phyloP scores from a whole-genome alignment of 257 asterid genomes.

The Capsicum rhomboideum region DNA sequence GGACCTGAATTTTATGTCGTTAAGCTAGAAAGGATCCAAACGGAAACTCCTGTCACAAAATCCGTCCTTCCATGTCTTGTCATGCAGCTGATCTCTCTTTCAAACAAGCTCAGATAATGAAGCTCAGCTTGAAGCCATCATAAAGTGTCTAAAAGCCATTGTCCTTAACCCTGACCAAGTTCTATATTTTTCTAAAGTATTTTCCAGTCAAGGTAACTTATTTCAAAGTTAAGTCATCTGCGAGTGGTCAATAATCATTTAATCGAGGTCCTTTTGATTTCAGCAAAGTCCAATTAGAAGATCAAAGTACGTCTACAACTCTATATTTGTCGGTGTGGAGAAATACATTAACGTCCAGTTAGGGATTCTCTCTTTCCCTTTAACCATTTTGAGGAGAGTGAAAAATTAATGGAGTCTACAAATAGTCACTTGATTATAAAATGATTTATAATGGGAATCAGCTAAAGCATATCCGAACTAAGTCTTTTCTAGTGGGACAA shows the following conservation, averaged over 20 bases:
- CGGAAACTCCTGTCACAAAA: neutral
- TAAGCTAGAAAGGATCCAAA: neutral
- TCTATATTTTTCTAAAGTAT: neutral
- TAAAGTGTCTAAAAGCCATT: neutral
- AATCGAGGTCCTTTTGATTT: neutral
- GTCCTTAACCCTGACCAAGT: neutral
- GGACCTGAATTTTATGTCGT: neutral
- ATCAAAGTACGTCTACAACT: neutral
- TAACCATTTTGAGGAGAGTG: neutral
- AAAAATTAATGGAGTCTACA: neutral
- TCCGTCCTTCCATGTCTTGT: neutral
- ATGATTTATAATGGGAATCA: neutral
- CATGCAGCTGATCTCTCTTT: neutral
- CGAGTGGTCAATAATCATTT: neutral
- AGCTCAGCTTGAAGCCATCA: neutral
- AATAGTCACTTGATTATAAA: neutral
- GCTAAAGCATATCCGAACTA: neutral
- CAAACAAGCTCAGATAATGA: neutral
- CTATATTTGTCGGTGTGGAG: neutral
- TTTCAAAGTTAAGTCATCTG: neutral
- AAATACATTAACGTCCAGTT: neutral
- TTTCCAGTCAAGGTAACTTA: neutral
- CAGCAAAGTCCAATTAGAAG: neutral
- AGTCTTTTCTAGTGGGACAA: neutral
- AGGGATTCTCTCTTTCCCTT: neutral